phyloP scores from a whole-genome alignment of 1,284 basidiomycete genomes.

The Apiotrichum gracile region DNA sequence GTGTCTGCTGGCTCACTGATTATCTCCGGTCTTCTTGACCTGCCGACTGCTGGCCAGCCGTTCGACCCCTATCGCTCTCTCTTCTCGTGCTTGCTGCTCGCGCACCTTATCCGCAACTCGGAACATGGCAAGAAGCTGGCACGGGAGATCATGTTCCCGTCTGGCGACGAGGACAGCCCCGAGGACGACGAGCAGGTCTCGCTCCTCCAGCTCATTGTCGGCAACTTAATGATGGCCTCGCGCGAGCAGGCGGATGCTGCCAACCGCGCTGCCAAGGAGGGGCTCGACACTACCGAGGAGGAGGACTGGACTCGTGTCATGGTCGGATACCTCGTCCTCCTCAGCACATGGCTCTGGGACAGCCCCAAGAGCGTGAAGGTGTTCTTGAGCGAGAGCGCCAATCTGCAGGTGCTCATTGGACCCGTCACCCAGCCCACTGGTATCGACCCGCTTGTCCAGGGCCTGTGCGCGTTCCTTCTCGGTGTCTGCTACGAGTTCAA shows the following conservation, averaged over 20 bases:
- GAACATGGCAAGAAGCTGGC: constrained; percentile 54
- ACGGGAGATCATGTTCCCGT: constrained; percentile 47
- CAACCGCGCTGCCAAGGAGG: constrained; percentile 42
- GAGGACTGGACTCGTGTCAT: constrained; percentile 84
- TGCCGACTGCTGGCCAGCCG: constrained; percentile 25
- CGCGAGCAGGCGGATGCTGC: constrained; percentile 51
- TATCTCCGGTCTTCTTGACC: constrained; percentile 50
- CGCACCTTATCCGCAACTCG: constrained; percentile 52
- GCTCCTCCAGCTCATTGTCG: constrained; percentile 54
- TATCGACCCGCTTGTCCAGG: constrained; percentile 79
- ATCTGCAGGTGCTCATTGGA: constrained; percentile 87
- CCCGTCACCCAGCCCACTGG: constrained; percentile 87
- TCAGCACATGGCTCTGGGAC: constrained; percentile 96
- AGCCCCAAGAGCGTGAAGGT: constrained; percentile 80
- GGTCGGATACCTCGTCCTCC: constrained; percentile 73
- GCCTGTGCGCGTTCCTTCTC: constrained; percentile 83
- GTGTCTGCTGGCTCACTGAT: constrained; percentile 51
- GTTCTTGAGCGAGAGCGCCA: constrained; percentile 80
- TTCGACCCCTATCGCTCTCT: constrained; percentile 54
- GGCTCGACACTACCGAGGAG: constrained; percentile 41
- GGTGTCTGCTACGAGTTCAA: constrained; percentile 94
- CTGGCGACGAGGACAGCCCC: constrained; percentile 32
- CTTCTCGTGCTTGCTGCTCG: constrained; percentile 52
- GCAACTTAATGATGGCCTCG: constrained; percentile 58
- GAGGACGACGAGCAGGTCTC: constrained; percentile 53